phyloP scores from a whole-genome alignment of 352 stramenopile species.

The Phytophthora lateralis region DNA sequence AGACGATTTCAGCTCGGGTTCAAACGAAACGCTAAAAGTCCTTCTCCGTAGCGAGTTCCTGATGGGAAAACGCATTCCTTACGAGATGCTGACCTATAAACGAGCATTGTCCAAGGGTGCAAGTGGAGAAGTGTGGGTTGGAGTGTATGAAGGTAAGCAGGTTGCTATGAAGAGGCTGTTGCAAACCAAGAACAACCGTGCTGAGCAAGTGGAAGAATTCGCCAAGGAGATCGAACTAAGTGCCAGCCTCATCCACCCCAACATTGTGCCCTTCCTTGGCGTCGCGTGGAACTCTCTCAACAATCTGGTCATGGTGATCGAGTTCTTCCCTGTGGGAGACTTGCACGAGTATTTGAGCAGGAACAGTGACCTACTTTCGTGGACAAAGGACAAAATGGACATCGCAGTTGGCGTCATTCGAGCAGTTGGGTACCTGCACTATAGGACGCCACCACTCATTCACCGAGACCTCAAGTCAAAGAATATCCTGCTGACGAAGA shows the following conservation, averaged over 20 bases:
- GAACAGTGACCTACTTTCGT: conserved; percentile 15
- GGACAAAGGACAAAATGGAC: conserved; percentile 28
- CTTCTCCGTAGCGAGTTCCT: conserved; percentile 13
- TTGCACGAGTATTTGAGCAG: conserved; percentile 32
- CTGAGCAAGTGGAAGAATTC: conserved; percentile 36
- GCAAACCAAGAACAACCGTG: conserved; percentile 22
- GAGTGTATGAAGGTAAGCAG: conserved; percentile 18
- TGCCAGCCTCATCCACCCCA: conserved; percentile 31
- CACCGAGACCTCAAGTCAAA: conserved; percentile 39
- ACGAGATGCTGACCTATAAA: conserved; percentile 31
- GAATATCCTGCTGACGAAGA: conserved; percentile 61
- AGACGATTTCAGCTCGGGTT: not conserved
- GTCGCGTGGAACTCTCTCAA: conserved; percentile 50
- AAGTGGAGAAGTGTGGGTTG: conserved; percentile 56
- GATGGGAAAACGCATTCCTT: conserved; percentile 24
- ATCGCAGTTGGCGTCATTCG: conserved; percentile 31
- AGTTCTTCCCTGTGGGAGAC: conserved; percentile 41
- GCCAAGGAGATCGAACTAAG: conserved; percentile 40
- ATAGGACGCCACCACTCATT: conserved; percentile 17
- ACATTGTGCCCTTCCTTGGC: conserved; percentile 40
- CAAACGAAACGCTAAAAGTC: conserved; percentile 11
- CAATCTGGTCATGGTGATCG: conserved; percentile 41
- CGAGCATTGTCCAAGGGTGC: conserved; percentile 37
- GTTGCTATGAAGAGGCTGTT: conserved; percentile 53
- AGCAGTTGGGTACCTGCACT: conserved; percentile 32